Evolutionary conservation across 1,284 basidiomycete species (phyloP).

Genomic region (Fistulinella staudtii): DNA sequence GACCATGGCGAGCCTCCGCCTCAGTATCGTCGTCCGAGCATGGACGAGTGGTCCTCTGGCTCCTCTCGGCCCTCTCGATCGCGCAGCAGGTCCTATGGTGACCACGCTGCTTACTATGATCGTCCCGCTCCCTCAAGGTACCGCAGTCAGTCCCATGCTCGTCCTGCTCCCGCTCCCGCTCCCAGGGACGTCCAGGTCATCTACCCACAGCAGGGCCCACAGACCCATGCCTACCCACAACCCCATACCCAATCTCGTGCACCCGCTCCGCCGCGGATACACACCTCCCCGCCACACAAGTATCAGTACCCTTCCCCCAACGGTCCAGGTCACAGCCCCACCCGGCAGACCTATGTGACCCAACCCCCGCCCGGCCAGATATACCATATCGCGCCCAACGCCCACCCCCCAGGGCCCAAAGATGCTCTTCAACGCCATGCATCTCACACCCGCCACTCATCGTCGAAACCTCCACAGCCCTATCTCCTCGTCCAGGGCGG

Average conservation of each 20-base stretch:
- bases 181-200: slow-evolving; percentile 14
- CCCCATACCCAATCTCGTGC: slow-evolving; percentile 15
- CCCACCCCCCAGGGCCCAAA: slow-evolving; percentile 13
- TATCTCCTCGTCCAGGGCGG: slow-evolving; percentile 27
- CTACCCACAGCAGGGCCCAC: too few species aligned
- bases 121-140: slow-evolving; percentile 14
- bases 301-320: slow-evolving; percentile 19
- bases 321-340: slow-evolving; percentile 11
- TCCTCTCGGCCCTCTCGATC: slow-evolving; percentile 26
- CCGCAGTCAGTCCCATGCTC: slow-evolving; percentile 27
- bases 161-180: slow-evolving; percentile 18
- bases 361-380: slow-evolving; percentile 32
- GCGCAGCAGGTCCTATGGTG: slow-evolving; percentile 24
- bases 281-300: slow-evolving; percentile 20
- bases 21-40: not conserved
- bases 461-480: slow-evolving; percentile 26
- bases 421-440: too few species aligned
- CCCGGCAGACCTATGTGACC: slow-evolving; percentile 16
- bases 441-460: slow-evolving; percentile 20
- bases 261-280: slow-evolving; percentile 13
- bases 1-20: not conserved
- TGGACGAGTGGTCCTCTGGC: slow-evolving; percentile 22
- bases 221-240: slow-evolving; percentile 16
- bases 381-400: slow-evolving; percentile 17
- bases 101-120: slow-evolving; percentile 19